Base-by-base conservation (phyloP, 768 basidiomycete genomes). In the Lanmaoa pseudosensibilis region DNA sequence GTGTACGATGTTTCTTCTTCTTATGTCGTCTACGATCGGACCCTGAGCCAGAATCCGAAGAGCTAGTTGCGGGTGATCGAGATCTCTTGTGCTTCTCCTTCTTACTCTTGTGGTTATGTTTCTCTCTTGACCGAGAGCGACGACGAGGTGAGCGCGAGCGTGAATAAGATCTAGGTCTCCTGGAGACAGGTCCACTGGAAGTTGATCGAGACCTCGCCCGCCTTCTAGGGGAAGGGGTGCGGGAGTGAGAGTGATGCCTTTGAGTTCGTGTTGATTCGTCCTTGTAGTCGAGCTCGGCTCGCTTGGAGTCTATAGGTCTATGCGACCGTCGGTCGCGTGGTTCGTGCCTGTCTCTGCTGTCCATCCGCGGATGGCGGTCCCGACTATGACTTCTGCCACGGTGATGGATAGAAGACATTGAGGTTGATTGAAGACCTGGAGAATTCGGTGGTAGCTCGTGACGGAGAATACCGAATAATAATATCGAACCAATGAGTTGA, bases 1-100 rank as follows among this genome's bases (percentile, higher is more conserved):
- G 76, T 66, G 77, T 75, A 49, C 78, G 72, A 46, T 71, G 71
- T 65, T 80, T 64, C 67, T 82, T 81, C 64, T 78, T 74, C 66
- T 69, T 81, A 60, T 74, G 77, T 44, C 62, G 71, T 59, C 59
- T 74, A n/a, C 53, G 67, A 58, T 74, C 73, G 47, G 72, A 65
- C 62, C 61, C 64, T 54, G 72, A 62, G 36, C 62, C 66, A 9
- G 70, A 64, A 27, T 76, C 71, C 19, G 74, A 74, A n/a, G 74
- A 73, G 58, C 74, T 76, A n/a, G 78, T 78, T 39, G 76, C 74
- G 34, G 63, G 71, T 8, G 77, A 77, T 32, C 72, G 66, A 33
- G 72, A 73, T 56, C 70, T 55, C 55, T 69, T 69, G 45, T 73
- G 69, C 25, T 65, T 65, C 56, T 67, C 66, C 50, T 71, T 71